Conservation (phyloP, 495 filamentous ascomycete genomes). For the Rusavskia elegans region DNA sequence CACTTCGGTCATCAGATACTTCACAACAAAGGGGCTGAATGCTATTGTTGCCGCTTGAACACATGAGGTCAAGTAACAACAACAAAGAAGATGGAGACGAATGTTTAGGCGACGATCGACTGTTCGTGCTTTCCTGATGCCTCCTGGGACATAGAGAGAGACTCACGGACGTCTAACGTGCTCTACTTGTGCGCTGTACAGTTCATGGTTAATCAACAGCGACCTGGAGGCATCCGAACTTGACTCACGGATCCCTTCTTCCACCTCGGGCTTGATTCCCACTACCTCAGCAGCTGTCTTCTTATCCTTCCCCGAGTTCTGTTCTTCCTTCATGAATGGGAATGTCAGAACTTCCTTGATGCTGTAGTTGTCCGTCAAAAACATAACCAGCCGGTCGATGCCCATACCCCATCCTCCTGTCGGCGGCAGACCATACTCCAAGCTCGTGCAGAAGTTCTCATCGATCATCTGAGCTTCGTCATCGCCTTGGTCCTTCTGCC, state of each 20-base stretch:
- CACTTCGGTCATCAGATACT: background rate
- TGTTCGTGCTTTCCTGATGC: background rate
- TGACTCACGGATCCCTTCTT: constrained; percentile 54
- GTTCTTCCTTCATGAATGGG: constrained; percentile 68
- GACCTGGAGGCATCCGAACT: background rate
- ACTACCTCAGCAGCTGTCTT: constrained; percentile 52
- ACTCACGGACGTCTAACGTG: background rate
- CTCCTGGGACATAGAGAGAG: background rate
- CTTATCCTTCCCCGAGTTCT: constrained; percentile 28
- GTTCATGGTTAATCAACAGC: constrained; percentile 10
- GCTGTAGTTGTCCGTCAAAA: constrained; percentile 84
- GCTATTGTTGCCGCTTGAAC: too few relatives aligned
- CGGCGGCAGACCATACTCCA: constrained; percentile 81
- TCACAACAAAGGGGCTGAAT: too few relatives aligned
- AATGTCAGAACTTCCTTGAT: constrained; percentile 96
- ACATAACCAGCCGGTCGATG: constrained; percentile 94
- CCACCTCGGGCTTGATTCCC: constrained; percentile 43
- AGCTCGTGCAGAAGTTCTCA: constrained; percentile 73
- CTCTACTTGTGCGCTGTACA: constrained; percentile 16
- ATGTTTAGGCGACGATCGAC: background rate
- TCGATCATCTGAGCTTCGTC: constrained; percentile 94
- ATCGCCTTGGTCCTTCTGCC: constrained; percentile 91
- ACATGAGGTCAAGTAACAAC: too few relatives aligned
- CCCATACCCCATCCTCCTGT: constrained; percentile 97
- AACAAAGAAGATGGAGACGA: too few relatives aligned